A percentile compares a stretch with the other conserved stretches of the same genome.
phyloP scores from a whole-genome alignment of 2,329 filamentous ascomycete genomes.

The Aaosphaeria arxii region DNA sequence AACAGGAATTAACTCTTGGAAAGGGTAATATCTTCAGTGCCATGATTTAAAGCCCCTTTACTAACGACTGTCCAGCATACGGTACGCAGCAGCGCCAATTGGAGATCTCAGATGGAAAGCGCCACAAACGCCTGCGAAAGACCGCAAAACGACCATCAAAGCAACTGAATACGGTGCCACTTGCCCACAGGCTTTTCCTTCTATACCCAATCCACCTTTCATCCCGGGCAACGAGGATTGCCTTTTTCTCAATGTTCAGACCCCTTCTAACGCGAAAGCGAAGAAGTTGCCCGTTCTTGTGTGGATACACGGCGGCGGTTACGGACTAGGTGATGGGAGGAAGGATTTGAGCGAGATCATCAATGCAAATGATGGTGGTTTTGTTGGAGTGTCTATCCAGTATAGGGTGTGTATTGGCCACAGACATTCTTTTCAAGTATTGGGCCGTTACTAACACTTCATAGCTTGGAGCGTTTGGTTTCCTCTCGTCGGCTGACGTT shows the following conservation, averaged over 20 bases:
- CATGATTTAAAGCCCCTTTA: background rate
- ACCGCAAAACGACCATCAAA: slow-evolving; percentile 2
- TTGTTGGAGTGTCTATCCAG: slow-evolving; percentile 50
- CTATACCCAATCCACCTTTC: slow-evolving; percentile 1
- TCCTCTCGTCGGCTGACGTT: slow-evolving; percentile 39
- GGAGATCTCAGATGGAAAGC: slow-evolving; percentile 16
- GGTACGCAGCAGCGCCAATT: slow-evolving; percentile 17
- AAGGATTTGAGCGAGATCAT: slow-evolving; percentile 42
- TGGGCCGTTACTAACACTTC: slow-evolving; percentile 29
- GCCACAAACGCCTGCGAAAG: slow-evolving; percentile 10
- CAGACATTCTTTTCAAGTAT: slow-evolving; percentile 21
- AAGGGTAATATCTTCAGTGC: slow-evolving; percentile 12
- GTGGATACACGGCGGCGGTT: slow-evolving; percentile 30
- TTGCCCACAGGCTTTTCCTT: slow-evolving; percentile 14
- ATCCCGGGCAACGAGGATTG: slow-evolving; percentile 27
- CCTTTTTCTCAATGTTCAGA: slow-evolving; percentile 37
- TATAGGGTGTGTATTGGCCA: slow-evolving; percentile 41
- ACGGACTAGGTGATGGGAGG: slow-evolving; percentile 37
- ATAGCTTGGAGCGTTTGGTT: slow-evolving; percentile 46
- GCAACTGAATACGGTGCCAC: slow-evolving; percentile 10
- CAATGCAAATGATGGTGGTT: slow-evolving; percentile 46
- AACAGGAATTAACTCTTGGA: slow-evolving; percentile 18
- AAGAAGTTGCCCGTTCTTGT: slow-evolving; percentile 31
- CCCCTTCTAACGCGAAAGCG: slow-evolving; percentile 13
- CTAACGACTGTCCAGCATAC: slow-evolving; percentile 11